phyloP scores from a whole-genome alignment of 2,329 filamentous ascomycete genomes.

The Leptosphaerulina australis region DNA sequence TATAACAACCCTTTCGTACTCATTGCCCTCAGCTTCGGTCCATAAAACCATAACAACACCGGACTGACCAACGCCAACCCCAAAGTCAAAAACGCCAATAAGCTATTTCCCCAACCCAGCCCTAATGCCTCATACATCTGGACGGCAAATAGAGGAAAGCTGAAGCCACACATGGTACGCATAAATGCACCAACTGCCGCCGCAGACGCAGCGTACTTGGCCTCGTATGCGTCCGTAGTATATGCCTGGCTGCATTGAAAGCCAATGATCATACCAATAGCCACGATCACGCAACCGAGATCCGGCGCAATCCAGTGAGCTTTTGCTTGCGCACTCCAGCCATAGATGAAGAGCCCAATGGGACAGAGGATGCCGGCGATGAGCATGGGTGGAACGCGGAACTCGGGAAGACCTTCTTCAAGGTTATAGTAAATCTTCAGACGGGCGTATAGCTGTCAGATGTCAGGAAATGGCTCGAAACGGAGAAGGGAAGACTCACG shows the following conservation, averaged over 20 bases:
- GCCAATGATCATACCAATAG: conserved; percentile 55
- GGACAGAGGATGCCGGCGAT: conserved; percentile 59
- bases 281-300: conserved; percentile 58
- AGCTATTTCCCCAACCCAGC: conserved; percentile 63
- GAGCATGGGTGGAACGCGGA: conserved; percentile 61
- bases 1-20: conserved; percentile 25
- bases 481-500: conserved; percentile 17
- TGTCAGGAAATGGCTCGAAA: background rate
- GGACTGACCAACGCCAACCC: conserved; percentile 57
- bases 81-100: conserved; percentile 59
- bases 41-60: conserved; percentile 52
- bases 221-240: conserved; percentile 67
- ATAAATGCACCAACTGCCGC: conserved; percentile 67
- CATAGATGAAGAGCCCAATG: conserved; percentile 57
- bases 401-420: conserved; percentile 49
- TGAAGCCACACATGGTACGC: conserved; percentile 59
- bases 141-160: conserved; percentile 63
- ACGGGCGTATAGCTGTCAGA: conserved; percentile 30
- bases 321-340: conserved; percentile 61
- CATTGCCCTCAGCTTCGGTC: conserved; percentile 40
- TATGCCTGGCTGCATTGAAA: conserved; percentile 68
- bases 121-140: conserved; percentile 64
- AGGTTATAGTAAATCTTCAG: conserved; percentile 31
- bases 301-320: conserved; percentile 64
- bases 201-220: conserved; percentile 50